Conservation (phyloP, 176 grass and related monocot species). For the Dactylis glomerata region DNA sequence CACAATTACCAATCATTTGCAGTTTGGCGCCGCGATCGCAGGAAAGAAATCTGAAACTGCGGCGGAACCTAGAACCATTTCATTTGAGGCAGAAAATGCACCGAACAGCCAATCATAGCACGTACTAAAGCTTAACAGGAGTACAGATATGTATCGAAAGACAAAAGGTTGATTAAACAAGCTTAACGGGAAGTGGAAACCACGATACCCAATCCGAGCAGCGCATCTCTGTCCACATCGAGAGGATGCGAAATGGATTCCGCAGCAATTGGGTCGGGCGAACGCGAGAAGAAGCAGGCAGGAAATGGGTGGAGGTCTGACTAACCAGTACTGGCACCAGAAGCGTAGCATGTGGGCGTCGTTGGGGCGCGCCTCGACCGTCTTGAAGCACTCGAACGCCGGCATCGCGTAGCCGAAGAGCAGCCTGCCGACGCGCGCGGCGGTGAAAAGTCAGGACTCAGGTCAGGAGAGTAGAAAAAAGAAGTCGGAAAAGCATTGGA, state of each 20-base stretch:
- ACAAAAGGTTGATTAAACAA: neutral
- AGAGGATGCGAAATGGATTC: neutral
- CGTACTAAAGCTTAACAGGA: neutral
- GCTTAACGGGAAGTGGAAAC: neutral
- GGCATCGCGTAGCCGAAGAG: constrained; percentile 88
- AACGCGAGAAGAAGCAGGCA: neutral
- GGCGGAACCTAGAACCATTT: neutral
- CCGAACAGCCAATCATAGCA: neutral
- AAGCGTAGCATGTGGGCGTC: constrained; percentile 69
- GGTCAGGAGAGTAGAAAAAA: neutral
- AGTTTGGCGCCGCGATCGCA: neutral
- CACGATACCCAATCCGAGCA: constrained; percentile 23
- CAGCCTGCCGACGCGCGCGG: constrained; percentile 33
- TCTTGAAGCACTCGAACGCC: constrained; percentile 96
- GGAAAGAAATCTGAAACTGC: neutral
- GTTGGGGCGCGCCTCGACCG: constrained; percentile 60
- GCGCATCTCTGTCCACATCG: constrained; percentile 27
- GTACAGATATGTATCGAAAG: neutral
- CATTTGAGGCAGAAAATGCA: neutral
- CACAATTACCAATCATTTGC: neutral
- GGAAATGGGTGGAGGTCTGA: neutral
- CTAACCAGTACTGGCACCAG: constrained; percentile 96
- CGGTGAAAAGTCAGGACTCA: no score
- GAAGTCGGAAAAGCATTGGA: neutral
- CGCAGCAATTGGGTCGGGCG: neutral